Base-by-base conservation (phyloP, 768 basidiomycete species). In the Gelatoporia subvermispora region DNA sequence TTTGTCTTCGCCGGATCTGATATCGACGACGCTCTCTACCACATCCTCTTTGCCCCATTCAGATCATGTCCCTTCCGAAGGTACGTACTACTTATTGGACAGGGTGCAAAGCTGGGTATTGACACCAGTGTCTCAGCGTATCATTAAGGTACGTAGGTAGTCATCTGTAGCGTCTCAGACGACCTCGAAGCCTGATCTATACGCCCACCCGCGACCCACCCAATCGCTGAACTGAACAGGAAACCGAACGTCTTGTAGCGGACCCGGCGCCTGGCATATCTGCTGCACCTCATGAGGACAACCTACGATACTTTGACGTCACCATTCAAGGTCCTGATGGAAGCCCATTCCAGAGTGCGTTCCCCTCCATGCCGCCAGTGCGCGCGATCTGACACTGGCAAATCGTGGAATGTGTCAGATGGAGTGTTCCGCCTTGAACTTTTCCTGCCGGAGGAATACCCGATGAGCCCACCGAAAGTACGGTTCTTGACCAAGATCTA, bases 381-480 rank as follows among this genome's bases (percentile, higher is more conserved):
- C 20, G 35, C 34, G 18, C 24, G 24, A 31, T 31, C 1, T 20
- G 11, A 15, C 41, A 41, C 37, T 53, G 24, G 38, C 41, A 7
- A 55, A 22, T 20, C 39, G 40, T 34, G 9, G 16, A 13, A 45
- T 21, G 2, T 15, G 31, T 16, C 41, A 96, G 94, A 85, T 59
- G 96, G 95, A 18, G 74, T 88, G 17, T 98, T 98, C 73, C 88
- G 85, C 60, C 78, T 98, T n/a, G 96, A 99, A 68, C 75, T 99
- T 38, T 99, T 98, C 73, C 75, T 99, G 22, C 96, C 96, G 3
- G 96, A 98, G 68, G 96, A 98, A 68, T 99, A 99, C 70, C 96
- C 96, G 1, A 99, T 99, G 96, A 89, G 88, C 43, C 95, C 96
- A 0, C 96, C 96, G 20, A 99, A 99, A 71, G 96, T 99, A 49